Evolutionary conservation across 257 asterid genomes (phyloP).

Genomic region (Asclepias syriaca): DNA sequence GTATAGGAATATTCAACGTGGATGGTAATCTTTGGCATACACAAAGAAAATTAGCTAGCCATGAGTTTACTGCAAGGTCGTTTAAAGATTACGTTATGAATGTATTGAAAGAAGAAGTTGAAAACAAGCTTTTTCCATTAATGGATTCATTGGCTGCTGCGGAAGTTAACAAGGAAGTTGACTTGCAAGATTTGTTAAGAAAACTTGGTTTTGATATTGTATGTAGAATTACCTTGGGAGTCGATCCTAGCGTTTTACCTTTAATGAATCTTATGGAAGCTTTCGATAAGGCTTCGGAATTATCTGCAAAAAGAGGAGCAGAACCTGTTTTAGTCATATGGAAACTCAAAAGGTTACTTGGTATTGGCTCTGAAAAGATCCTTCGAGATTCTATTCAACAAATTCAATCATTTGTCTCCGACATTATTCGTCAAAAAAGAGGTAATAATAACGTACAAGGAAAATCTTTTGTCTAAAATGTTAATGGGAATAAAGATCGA

Average conservation of each 20-base stretch:
- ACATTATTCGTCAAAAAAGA: conserved; percentile 30
- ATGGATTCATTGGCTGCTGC: conserved; percentile 33
- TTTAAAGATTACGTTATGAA: conserved; percentile 30
- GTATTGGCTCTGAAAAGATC: conserved; percentile 41
- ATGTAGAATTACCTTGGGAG: conserved; percentile 50
- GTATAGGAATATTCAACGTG: conserved; percentile 66
- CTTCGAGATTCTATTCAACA: conserved; percentile 35
- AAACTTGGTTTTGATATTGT: conserved; percentile 51
- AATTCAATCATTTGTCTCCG: conserved; percentile 34
- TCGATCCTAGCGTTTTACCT: conserved; percentile 36
- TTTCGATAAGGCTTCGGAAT: conserved; percentile 53
- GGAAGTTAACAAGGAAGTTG: conserved; percentile 22
- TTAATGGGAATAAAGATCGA: conserved; percentile 19
- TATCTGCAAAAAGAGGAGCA: conserved; percentile 53
- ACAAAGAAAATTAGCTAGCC: conserved; percentile 52
- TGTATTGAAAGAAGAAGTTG: conserved; percentile 39
- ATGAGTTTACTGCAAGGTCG: conserved; percentile 40
- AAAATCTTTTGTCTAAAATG: conserved; percentile 41
- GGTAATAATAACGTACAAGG: not conserved
- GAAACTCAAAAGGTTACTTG: conserved; percentile 43
- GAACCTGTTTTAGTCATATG: conserved; percentile 39
- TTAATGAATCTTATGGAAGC: conserved; percentile 27
- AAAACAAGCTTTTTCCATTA: conserved; percentile 41
- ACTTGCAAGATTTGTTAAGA: conserved; percentile 59
- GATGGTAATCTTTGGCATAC: conserved; percentile 58